Evolutionary conservation across 441 rosid species (phyloP).

Genomic region (Jatropha multifida): DNA sequence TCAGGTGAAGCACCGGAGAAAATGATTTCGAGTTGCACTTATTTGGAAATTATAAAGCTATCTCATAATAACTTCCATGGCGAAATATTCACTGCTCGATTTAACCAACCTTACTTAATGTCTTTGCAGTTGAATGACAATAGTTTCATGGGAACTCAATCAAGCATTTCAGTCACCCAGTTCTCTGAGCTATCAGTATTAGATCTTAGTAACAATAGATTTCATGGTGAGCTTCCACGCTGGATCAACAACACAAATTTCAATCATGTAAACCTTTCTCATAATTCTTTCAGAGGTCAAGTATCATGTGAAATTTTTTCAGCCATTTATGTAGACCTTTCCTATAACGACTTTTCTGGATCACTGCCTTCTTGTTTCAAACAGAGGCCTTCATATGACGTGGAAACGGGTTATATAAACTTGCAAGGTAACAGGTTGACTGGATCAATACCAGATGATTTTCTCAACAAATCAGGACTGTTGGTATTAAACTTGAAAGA

Average conservation of each 20-base stretch:
- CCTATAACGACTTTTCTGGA: background rate
- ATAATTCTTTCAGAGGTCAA: background rate
- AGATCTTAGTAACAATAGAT: background rate
- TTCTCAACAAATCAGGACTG: background rate
- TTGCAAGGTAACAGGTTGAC: slow-evolving; percentile 1
- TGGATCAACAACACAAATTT: slow-evolving; percentile 1
- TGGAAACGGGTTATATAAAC: background rate
- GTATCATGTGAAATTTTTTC: background rate
- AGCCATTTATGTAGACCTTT: background rate
- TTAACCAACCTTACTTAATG: background rate
- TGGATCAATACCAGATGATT: background rate
- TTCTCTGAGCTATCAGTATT: accelerated
- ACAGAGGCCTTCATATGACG: background rate
- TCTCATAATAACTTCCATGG: slow-evolving; percentile 9
- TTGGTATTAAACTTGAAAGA: background rate
- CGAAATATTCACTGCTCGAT: background rate
- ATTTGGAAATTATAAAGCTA: background rate
- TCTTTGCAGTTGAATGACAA: background rate
- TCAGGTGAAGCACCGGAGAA: background rate
- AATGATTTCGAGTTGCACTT: background rate
- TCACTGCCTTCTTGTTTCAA: slow-evolving; percentile 1
- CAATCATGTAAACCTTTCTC: background rate
- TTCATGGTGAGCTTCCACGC: background rate
- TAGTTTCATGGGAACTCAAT: background rate
- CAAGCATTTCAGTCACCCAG: background rate